phyloP scores from a whole-genome alignment of 768 basidiomycete species.

The Trametes meyenii region DNA sequence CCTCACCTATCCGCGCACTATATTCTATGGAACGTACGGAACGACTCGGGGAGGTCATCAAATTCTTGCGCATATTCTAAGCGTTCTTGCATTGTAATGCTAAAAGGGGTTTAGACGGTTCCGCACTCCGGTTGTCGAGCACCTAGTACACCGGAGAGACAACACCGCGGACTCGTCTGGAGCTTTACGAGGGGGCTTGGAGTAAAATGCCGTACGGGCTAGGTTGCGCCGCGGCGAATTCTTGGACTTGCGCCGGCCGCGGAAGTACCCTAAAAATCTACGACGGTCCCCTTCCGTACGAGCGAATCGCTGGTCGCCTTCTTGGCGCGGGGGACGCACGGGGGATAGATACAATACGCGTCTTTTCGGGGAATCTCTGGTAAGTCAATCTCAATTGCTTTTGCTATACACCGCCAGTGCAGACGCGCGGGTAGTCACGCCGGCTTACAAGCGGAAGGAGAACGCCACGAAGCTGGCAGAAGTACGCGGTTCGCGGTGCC shows the following conservation, averaged over 20 bases:
- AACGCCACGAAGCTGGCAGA: neutral
- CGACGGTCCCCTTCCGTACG: neutral
- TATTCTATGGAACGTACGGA: too few species aligned
- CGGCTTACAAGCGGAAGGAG: constrained; percentile 1
- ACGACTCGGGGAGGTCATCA: too few species aligned
- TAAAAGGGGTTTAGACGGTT: too few species aligned
- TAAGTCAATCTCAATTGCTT: constrained; percentile 6
- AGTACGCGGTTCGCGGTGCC: neutral
- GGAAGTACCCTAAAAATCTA: neutral
- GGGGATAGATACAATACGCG: constrained; percentile 1
- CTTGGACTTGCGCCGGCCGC: too few species aligned
- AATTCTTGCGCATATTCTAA: too few species aligned
- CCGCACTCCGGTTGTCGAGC: too few species aligned
- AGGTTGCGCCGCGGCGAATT: too few species aligned
- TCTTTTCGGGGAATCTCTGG: constrained; percentile 11
- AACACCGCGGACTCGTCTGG: neutral
- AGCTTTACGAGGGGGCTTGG: too few species aligned
- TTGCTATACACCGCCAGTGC: neutral
- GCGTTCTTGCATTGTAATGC: too few species aligned
- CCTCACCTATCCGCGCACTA: too few species aligned
- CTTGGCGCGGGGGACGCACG: neutral
- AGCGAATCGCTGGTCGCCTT: neutral
- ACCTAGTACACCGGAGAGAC: neutral
- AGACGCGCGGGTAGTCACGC: neutral
- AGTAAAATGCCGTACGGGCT: too few species aligned